phyloP scores from a whole-genome alignment of 2,329 filamentous ascomycete species.

The Botrytis aclada region DNA sequence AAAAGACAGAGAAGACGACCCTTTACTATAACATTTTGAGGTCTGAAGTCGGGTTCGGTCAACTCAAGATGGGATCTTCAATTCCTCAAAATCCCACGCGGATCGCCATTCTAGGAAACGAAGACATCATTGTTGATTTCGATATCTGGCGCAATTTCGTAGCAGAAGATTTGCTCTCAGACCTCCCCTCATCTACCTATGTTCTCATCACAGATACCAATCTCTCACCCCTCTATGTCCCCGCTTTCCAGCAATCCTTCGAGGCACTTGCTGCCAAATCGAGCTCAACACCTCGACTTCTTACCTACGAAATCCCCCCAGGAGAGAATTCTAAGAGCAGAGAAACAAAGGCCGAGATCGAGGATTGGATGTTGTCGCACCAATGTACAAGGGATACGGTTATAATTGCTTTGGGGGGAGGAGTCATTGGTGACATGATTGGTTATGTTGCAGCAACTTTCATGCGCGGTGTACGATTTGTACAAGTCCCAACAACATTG shows the following conservation, averaged over 20 bases:
- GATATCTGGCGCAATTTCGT: conserved; percentile 84
- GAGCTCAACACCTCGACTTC: conserved; percentile 60
- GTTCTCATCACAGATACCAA: conserved; percentile 97
- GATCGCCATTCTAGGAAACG: conserved; percentile 82
- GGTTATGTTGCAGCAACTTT: conserved; percentile 97
- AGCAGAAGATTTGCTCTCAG: conserved; percentile 72
- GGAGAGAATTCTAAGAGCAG: conserved; percentile 93
- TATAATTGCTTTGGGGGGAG: conserved; percentile 89
- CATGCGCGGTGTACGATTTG: conserved; percentile 94
- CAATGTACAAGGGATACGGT: conserved; percentile 94
- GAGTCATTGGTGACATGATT: conserved; percentile 97
- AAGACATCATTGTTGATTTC: conserved; percentile 89
- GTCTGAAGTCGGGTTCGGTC: not conserved
- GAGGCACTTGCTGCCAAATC: conserved; percentile 41
- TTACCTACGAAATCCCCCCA: conserved; percentile 83
- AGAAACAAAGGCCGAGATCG: conserved; percentile 90
- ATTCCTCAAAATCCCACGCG: conserved; percentile 44
- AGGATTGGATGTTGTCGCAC: conserved; percentile 93
- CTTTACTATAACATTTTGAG: not conserved
- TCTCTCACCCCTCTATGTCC: conserved; percentile 74
- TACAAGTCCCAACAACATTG: conserved; percentile 93
- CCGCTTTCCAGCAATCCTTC: conserved; percentile 70
- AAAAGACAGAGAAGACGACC: not conserved
- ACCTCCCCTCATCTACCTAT: conserved; percentile 83
- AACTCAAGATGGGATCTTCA: conserved; percentile 31